Evolutionary conservation across 2,329 filamentous ascomycete genomes (phyloP).

Genomic region (Pseudopithomyces maydicus): DNA sequence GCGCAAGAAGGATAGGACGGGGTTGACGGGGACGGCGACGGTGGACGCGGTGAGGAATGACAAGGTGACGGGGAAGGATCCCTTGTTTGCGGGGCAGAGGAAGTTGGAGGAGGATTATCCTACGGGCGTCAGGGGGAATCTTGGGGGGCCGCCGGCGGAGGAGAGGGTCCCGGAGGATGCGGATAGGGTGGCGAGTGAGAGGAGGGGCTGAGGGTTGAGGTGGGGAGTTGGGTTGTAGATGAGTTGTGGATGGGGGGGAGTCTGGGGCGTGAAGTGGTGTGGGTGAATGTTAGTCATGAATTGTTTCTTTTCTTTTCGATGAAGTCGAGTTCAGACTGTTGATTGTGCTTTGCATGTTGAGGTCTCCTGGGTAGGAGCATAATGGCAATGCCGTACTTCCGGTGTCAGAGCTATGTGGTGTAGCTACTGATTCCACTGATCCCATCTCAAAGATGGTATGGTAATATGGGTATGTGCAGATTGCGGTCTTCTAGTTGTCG

Average conservation of each 20-base stretch:
- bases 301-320: too few relatives aligned
- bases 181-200: constrained; percentile 14
- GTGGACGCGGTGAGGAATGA: constrained; percentile 11
- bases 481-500: neutral
- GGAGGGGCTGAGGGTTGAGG: neutral
- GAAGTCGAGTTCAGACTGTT: too few relatives aligned
- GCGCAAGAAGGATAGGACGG: constrained; percentile 52
- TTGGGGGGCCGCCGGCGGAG: constrained; percentile 34
- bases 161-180: constrained; percentile 39
- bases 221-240: neutral
- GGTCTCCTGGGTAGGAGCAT: too few relatives aligned
- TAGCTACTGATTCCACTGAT: neutral
- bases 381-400: too few relatives aligned
- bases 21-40: constrained; percentile 50
- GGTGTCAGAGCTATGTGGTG: neutral
- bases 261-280: neutral
- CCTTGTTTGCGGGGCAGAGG: constrained; percentile 40
- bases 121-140: constrained; percentile 31
- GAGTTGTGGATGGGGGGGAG: neutral
- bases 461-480: neutral
- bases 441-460: neutral
- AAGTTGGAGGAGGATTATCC: constrained; percentile 42
- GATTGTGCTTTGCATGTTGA: too few relatives aligned
- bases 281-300: neutral
- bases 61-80: constrained; percentile 29